Percentiles rank a stretch among this genome's conserved stretches.
Evolutionary conservation across 2,329 filamentous ascomycete species (phyloP).

Genomic region (Alternaria brassicae): DNA sequence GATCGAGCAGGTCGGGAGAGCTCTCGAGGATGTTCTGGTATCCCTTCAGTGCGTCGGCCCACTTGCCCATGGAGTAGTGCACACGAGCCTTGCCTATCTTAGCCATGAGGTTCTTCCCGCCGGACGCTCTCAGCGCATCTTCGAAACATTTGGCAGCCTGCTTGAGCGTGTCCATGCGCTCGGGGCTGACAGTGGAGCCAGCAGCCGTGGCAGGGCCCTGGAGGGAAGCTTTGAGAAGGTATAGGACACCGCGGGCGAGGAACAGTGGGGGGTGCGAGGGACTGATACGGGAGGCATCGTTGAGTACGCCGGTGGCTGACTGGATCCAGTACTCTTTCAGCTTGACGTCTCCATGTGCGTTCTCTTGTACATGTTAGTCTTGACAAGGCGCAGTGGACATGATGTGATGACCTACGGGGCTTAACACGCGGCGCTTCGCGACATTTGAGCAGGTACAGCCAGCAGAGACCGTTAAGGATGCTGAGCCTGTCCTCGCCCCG

Average conservation of each 20-base stretch:
- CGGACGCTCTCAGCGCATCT: slow-evolving; percentile 84
- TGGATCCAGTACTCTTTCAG: slow-evolving; percentile 95
- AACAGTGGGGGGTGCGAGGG: slow-evolving; percentile 91
- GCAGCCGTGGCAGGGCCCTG: slow-evolving; percentile 75
- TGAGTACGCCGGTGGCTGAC: slow-evolving; percentile 86
- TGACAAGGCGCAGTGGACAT: background rate
- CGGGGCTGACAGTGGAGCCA: slow-evolving; percentile 70
- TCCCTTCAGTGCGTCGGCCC: slow-evolving; percentile 77
- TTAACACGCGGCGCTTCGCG: slow-evolving; percentile 75
- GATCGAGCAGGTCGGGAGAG: slow-evolving; percentile 87
- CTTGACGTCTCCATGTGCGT: slow-evolving; percentile 72
- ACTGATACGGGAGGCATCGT: slow-evolving; percentile 94
- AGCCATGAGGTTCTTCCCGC: slow-evolving; percentile 89
- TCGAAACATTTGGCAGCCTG: slow-evolving; percentile 93
- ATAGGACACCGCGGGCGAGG: slow-evolving; percentile 87
- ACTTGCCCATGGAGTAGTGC: slow-evolving; percentile 85
- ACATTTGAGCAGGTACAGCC: slow-evolving; percentile 90
- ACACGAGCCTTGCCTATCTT: slow-evolving; percentile 88
- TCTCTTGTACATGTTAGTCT: slow-evolving; percentile 10
- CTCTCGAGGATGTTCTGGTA: slow-evolving; percentile 89
- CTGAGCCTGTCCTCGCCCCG: slow-evolving; percentile 83
- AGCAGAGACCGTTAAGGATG: slow-evolving; percentile 84
- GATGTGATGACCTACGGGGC: slow-evolving; percentile 53
- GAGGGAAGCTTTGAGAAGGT: slow-evolving; percentile 84
- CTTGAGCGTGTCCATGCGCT: slow-evolving; percentile 79